Evolutionary conservation across 306 rosid genomes (phyloP), one percentile per base, ranked within the genome.

Genomic region (Dryas octopetala): DNA sequence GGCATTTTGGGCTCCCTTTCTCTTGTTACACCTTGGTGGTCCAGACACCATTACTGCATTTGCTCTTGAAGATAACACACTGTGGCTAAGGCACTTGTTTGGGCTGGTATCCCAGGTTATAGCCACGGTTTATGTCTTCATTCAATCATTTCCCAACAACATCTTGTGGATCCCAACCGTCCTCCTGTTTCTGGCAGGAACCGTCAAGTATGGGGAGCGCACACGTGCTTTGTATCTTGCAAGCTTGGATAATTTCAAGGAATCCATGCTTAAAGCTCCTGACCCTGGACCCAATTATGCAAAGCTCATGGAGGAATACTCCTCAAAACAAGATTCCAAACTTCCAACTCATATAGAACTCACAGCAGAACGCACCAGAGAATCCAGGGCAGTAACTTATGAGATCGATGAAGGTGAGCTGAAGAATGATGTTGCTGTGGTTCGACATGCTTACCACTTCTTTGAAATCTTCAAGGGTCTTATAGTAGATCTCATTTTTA

Each of bases 41-140:
- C 91, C 89, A 26, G 84, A 87, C 80, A 83, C 91, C 62, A 87
- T 87, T 4, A 78, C 86, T n/a, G 84, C 89, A 3, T 80, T 85
- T 54, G 69, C 91, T 64, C 69, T 85, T 0, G 85, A 85, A 23
- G 91, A 87, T 60, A 85, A 87, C 23, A 72, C 84, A 1, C 78
- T 87, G 17, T 88, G 89, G 92, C 70, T 77, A 11, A 72, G 92
- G 49, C 92, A 88, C 67, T 62, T 88, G 41, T 52, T 81, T 28
- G 86, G 83, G 3, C 76, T 88, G 32, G 0, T 75, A 3, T 73
- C 78, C 47, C 92, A 85, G 66, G 77, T 80, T 2, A 1, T 66
- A 3, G 80, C 85, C 5, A 62, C 90, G 0, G 16, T 23, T 38
- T 77, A 85, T 41, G 76, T 85, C 52, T 88, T 87, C 57, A 10